Evolutionary conservation across 129 eudicot genomes (phyloP).

Genomic region (Artemisia annua): DNA sequence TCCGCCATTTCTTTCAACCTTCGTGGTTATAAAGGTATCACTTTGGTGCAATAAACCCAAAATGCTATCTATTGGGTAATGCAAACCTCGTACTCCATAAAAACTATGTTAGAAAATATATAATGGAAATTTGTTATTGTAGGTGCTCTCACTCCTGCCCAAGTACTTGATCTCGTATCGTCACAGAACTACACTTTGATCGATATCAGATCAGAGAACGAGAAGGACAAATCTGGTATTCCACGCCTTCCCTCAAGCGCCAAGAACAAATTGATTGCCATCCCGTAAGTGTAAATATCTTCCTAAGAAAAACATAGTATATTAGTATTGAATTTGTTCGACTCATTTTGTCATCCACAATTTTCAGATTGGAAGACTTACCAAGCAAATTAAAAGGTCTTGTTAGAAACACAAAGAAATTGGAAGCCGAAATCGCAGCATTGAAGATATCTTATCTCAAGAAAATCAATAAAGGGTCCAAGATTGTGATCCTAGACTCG

Average conservation of each 20-base stretch:
- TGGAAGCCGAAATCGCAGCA: constrained; percentile 94
- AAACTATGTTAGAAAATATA: too few species aligned
- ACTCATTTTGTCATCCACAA: constrained; percentile 3
- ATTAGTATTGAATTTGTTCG: neutral
- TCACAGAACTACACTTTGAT: constrained; percentile 67
- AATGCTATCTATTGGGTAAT: too few species aligned
- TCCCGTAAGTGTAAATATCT: constrained; percentile 69
- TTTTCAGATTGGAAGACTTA: constrained; percentile 75
- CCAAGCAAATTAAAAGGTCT: constrained; percentile 76
- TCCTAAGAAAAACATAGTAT: neutral
- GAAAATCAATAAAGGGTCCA: constrained; percentile 80
- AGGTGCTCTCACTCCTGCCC: constrained; percentile 92
- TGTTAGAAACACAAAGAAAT: constrained; percentile 64
- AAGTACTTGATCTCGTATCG: constrained; percentile 80
- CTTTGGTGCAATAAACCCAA: neutral
- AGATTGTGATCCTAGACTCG: constrained; percentile 90
- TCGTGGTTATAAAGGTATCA: constrained; percentile 86
- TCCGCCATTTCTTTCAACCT: constrained; percentile 68
- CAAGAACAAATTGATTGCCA: constrained; percentile 73
- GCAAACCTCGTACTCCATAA: too few species aligned
- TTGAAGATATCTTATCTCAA: constrained; percentile 90
- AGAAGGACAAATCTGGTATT: constrained; percentile 88
- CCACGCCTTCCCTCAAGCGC: constrained; percentile 95
- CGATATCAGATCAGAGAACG: constrained; percentile 92
- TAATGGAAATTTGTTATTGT: neutral